phyloP scores from a whole-genome alignment of 1,284 basidiomycete species.

The Stygiomarasmius scandens region DNA sequence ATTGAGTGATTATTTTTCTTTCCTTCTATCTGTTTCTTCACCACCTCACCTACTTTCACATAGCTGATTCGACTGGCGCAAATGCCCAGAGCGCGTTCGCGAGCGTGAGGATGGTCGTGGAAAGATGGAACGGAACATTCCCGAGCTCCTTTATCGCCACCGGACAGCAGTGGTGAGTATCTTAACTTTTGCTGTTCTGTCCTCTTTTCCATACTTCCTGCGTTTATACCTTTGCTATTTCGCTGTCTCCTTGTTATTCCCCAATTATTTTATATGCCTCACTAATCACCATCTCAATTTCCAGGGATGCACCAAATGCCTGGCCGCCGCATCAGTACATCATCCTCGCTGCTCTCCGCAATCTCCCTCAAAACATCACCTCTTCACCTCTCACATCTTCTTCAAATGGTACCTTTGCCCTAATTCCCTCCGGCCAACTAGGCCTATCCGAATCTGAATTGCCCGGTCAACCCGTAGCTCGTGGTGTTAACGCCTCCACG shows the following conservation, averaged over 20 bases:
- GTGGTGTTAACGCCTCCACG: constrained; percentile 53
- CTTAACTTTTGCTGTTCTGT: background rate
- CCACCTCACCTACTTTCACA: too few relatives aligned
- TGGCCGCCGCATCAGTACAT: constrained; percentile 92
- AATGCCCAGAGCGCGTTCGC: constrained; percentile 78
- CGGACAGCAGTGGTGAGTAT: constrained; percentile 77
- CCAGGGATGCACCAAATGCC: constrained; percentile 73
- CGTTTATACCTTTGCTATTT: background rate
- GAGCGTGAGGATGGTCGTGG: constrained; percentile 75
- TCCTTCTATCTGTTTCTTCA: too few relatives aligned
- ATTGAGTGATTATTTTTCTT: constrained; percentile 35
- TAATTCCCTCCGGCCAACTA: constrained; percentile 78
- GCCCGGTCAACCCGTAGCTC: constrained; percentile 63
- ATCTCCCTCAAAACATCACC: constrained; percentile 71
- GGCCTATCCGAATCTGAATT: constrained; percentile 67
- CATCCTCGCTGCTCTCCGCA: constrained; percentile 74
- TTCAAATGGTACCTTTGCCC: constrained; percentile 55
- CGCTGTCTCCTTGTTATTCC: too few relatives aligned
- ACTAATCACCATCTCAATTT: constrained; percentile 1
- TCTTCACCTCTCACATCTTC: constrained; percentile 20
- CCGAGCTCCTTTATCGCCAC: constrained; percentile 66
- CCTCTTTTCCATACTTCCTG: background rate
- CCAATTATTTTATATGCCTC: too few relatives aligned
- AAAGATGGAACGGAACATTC: constrained; percentile 83
- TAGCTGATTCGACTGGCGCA: constrained; percentile 38